Evolutionary conservation across 2,329 filamentous ascomycete species (phyloP), one percentile per base, ranked within the genome.

Genomic region (Monosporascus sp.): DNA sequence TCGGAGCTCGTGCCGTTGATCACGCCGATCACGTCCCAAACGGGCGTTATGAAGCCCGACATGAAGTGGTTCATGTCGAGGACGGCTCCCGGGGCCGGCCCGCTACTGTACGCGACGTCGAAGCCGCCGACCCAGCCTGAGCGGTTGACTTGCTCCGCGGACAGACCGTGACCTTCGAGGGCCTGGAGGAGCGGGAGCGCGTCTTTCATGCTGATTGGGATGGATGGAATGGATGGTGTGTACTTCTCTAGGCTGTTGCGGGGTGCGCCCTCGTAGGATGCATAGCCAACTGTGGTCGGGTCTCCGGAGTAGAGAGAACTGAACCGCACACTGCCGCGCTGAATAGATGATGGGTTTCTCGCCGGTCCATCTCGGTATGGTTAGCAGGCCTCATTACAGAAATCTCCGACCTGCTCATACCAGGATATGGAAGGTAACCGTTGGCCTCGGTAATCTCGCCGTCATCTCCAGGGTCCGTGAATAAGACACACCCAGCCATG

Each of bases 1-100:
- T 65, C 60, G 0, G 73, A 68, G 46, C 73, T 69, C 1, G 68
- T 75, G 22, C 63, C 67, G 51, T 78, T 75, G 2, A 68, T 63
- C 1, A 75, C 55, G 11, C 73, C 72, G 46, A 77, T 71, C 26
- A 73, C 70, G 55, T 72, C 68, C 57, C 58, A 35, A 6, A 2
- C 31, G 1, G 41, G 65, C 1, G 53, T 50, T 56, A 75, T 71
- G 31, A 49, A 50, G 35, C 31, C 40, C 28, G 45, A 47, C 52
- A 53, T 53, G 9, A 50, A 44, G 24, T 53, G 52, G 22, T 53
- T 15, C 52, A 51, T 7, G 41, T 53, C 52, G 3, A 53, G 52
- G 8, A 37, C 50, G 15, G 52, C 48, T 2, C 48, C 52, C 2
- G 52, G 52, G 9, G 52, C 47, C 20, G 52, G 52, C 20, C 52